phyloP scores from a whole-genome alignment of 176 grass and related monocot species.

The Avena atlantica region DNA sequence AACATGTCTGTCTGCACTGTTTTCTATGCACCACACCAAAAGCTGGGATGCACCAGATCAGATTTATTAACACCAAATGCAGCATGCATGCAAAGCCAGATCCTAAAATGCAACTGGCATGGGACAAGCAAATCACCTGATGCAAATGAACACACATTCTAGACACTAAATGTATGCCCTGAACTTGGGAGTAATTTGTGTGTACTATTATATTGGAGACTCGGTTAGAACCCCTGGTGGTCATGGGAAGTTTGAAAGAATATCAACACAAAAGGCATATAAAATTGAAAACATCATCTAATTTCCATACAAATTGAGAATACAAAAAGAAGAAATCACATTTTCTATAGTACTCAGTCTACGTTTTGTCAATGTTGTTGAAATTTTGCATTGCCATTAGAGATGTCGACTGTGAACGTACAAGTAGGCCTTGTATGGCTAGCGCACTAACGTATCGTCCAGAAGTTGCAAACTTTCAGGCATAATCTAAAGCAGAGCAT shows the following conservation, averaged over 20 bases:
- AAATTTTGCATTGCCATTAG: neutral
- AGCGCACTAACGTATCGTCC: neutral
- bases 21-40: neutral
- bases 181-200: neutral
- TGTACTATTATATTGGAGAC: neutral
- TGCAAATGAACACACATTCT: conserved; percentile 12
- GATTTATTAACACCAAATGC: conserved; percentile 6
- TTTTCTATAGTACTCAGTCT: neutral
- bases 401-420: neutral
- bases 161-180: neutral
- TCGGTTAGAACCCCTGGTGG: neutral
- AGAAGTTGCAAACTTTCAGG: neutral
- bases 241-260: neutral
- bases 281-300: neutral
- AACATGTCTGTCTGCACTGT: neutral
- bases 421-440: neutral
- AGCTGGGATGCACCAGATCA: neutral
- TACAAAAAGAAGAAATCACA: neutral
- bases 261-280: neutral
- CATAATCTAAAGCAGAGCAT: conserved; percentile 13
- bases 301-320: neutral
- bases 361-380: too few species aligned
- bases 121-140: neutral
- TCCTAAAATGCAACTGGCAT: conserved; percentile 15
- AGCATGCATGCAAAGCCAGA: conserved; percentile 10